A percentile compares a stretch with the other conserved stretches of the same genome.
These are phyloP conservation scores for Populus nigra DNA, from an alignment of 345 rosid species.

Conservation along the genomic window DNA sequence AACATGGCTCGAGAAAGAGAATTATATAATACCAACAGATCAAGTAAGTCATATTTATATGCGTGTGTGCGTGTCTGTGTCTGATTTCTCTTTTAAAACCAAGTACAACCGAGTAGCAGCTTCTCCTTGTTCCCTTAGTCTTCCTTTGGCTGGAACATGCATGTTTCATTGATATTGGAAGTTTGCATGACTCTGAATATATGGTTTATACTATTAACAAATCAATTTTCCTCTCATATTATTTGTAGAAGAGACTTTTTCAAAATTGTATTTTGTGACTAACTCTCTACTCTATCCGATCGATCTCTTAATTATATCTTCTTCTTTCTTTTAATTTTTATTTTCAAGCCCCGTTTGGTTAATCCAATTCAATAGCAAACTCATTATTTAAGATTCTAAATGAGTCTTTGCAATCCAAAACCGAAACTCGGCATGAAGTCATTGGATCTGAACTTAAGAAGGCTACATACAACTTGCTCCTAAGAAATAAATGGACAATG, in stretches of 20 bases:
- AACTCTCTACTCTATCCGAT: background rate
- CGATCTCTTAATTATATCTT: background rate
- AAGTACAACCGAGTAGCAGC: background rate
- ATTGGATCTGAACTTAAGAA: constrained; percentile 18
- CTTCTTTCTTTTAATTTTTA: background rate
- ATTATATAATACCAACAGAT: background rate
- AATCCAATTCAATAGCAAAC: background rate
- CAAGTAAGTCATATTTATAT: constrained; percentile 2
- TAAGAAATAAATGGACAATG: background rate
- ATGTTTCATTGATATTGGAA: background rate
- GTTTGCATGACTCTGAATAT: background rate
- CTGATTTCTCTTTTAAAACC: background rate
- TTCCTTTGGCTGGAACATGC: background rate
- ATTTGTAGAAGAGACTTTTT: background rate
- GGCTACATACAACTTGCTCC: background rate
- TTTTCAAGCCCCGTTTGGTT: background rate
- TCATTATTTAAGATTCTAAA: background rate
- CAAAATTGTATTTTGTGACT: background rate
- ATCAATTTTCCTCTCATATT: background rate
- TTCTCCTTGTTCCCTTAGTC: background rate
- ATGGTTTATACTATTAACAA: background rate
- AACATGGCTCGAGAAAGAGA: background rate
- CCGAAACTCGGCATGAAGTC: background rate
- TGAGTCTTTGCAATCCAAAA: constrained; percentile 1
- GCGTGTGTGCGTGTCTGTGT: background rate